Base-by-base conservation (phyloP, 2,329 filamentous ascomycete genomes). In the Penicillium sp. region DNA sequence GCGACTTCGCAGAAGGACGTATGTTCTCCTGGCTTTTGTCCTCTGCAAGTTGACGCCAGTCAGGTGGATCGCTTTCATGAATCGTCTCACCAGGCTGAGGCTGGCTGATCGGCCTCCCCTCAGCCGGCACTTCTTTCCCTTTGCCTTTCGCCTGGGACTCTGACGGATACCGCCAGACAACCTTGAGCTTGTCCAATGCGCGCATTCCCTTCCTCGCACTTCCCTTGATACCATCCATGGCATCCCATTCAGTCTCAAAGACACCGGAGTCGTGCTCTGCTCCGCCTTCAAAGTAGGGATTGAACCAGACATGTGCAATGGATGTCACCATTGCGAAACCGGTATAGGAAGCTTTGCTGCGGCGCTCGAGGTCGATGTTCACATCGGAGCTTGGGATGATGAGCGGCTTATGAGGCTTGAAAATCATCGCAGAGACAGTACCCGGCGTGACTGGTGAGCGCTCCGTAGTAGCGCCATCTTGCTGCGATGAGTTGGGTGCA, bases 271-370 rank as follows among this genome's bases (percentile, higher is more conserved):
- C 82, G 46, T 89, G 82, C 0, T 90, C 80, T 14, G 79, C 76
- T 22, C 89, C 90, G 43, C 92, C 92, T 75, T 97, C 94, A 66
- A 97, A 97, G 74, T 87, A 97, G 1, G 87, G 81, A 68, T 99
- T 99, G 79, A 97, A 96, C 94, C 94, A 99, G 14, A 96, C 90
- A 67, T 97, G 93, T 0, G 92, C 92, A 9, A 97, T 87, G 0
- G 92, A 87, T 0, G 93, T 96, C 3, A 97, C 91, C 86, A 97
- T 91, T 0, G 91, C 92, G 62, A 91, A 84, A 1, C 91, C 89
- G 6, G 82, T 82, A 65, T 89, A 90, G 1, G 89, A 86, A 3
- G 89, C 86, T 66, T 88, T 89, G 74, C 92, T 96, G 34, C 92
- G 86, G 7, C 91, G 85, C 75, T 97, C 92, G 22, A 97, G 86